Evolutionary conservation across 345 rosid species (phyloP).

Genomic region (Adansonia digitata): DNA sequence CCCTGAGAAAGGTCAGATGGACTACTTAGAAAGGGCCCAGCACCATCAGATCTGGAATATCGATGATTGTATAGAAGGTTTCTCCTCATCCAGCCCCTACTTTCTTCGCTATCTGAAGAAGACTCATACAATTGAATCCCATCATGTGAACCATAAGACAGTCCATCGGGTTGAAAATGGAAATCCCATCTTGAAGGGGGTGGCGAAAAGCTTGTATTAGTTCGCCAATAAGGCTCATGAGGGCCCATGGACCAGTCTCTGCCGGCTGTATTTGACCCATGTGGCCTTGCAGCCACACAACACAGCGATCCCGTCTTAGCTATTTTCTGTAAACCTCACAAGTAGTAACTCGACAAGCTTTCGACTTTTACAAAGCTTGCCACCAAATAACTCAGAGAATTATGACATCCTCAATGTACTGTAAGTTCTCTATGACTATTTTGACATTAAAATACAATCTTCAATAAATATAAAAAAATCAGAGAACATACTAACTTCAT

Average conservation of each 20-base stretch:
- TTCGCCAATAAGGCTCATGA: slow-evolving; percentile 58
- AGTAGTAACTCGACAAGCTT: slow-evolving; percentile 10
- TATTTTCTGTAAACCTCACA: slow-evolving; percentile 32
- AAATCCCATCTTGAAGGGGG: slow-evolving; percentile 54
- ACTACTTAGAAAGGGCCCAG: slow-evolving; percentile 33
- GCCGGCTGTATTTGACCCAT: slow-evolving; percentile 43
- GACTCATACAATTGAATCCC: slow-evolving; percentile 36
- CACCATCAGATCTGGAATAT: slow-evolving; percentile 33
- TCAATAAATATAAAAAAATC: not conserved
- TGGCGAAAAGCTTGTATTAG: slow-evolving; percentile 57
- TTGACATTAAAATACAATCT: not conserved
- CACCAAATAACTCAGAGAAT: not conserved
- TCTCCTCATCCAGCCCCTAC: slow-evolving; percentile 37
- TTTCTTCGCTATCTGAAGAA: slow-evolving; percentile 51
- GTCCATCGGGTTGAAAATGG: slow-evolving; percentile 36
- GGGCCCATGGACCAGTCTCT: slow-evolving; percentile 50
- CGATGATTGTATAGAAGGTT: slow-evolving; percentile 28
- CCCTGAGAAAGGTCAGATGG: slow-evolving; percentile 41
- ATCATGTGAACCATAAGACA: slow-evolving; percentile 34
- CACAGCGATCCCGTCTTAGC: slow-evolving; percentile 69
- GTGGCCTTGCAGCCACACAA: slow-evolving; percentile 85
- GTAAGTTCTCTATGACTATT: not conserved
- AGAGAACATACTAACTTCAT: not conserved
- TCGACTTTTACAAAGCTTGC: slow-evolving; percentile 4
- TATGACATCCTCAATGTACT: not conserved